These are phyloP conservation scores for Diaporthe batatas DNA, from an alignment of 2,329 filamentous ascomycete species.

Conservation along the genomic window DNA sequence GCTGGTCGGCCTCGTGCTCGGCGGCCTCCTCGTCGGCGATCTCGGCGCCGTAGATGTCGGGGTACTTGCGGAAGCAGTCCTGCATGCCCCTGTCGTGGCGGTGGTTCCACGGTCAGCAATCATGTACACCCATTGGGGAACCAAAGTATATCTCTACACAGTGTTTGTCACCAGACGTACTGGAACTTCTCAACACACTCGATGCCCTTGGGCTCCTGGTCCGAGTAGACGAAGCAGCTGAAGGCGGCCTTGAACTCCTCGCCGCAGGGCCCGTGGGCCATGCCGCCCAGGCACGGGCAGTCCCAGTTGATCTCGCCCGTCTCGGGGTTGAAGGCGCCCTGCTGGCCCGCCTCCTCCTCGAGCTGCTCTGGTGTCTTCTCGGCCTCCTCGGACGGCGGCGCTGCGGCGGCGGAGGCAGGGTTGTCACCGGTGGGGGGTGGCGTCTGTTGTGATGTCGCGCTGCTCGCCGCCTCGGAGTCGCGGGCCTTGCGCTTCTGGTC, in stretches of 20 bases:
- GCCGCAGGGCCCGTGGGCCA: conserved; percentile 96
- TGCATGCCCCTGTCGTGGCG: conserved; percentile 83
- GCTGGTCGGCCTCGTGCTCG: conserved; percentile 46
- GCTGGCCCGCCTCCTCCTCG: conserved; percentile 85
- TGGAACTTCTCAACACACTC: conserved; percentile 99
- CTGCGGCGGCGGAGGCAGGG: conserved; percentile 45
- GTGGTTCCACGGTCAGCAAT: conserved; percentile 30
- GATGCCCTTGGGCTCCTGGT: conserved; percentile 96
- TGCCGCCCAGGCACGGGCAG: conserved; percentile 95
- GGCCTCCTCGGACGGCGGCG: conserved; percentile 27
- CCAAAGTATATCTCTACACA: too few relatives aligned
- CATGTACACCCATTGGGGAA: too few relatives aligned
- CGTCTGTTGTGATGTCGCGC: conserved; percentile 45
- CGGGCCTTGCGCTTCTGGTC: conserved; percentile 49
- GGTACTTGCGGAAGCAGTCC: conserved; percentile 93
- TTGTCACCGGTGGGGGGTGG: conserved; percentile 48
- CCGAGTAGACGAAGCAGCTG: conserved; percentile 97
- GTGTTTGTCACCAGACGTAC: too few relatives aligned
- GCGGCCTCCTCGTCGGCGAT: conserved; percentile 79
- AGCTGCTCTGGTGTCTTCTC: conserved; percentile 64
- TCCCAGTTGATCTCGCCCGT: conserved; percentile 99
- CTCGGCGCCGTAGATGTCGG: conserved; percentile 92
- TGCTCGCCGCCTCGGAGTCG: conserved; percentile 43
- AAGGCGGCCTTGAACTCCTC: conserved; percentile 96
- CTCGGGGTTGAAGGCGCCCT: conserved; percentile 97